phyloP scores from a whole-genome alignment of 2,329 filamentous ascomycete genomes.

The Penicillium sumatraense region DNA sequence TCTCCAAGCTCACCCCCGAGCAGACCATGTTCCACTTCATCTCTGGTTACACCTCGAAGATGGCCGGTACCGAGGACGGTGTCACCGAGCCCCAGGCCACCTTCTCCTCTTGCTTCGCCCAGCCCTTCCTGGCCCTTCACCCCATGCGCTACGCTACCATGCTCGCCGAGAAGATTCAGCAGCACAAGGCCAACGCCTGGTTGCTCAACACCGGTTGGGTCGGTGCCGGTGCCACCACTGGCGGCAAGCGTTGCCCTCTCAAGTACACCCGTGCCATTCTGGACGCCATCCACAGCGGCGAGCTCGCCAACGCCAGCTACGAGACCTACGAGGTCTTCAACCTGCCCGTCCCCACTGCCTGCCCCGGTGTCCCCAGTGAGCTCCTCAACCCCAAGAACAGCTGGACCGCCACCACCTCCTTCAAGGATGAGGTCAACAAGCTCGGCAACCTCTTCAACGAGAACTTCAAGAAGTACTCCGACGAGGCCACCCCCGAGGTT shows the following conservation, averaged over 20 bases:
- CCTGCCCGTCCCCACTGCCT: conserved; percentile 90
- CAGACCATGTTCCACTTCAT: conserved; percentile 99
- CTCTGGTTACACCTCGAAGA: conserved; percentile 99
- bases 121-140: conserved; percentile 98
- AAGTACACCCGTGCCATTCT: conserved; percentile 99
- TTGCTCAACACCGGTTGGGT: conserved; percentile 98
- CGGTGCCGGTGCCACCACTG: conserved; percentile 85
- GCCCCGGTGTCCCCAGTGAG: conserved; percentile 85
- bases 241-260: conserved; percentile 94
- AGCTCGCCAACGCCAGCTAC: conserved; percentile 90
- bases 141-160: conserved; percentile 99
- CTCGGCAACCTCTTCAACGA: conserved; percentile 87
- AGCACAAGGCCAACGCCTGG: conserved; percentile 96
- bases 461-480: conserved; percentile 96
- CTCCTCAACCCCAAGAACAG: conserved; percentile 92
- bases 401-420: conserved; percentile 84
- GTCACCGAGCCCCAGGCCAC: conserved; percentile 97
- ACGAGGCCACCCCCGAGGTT: conserved; percentile 79
- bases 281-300: conserved; percentile 95
- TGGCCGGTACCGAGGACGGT: conserved; percentile 98
- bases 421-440: conserved; percentile 87
- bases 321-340: conserved; percentile 98
- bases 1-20: conserved; percentile 91
- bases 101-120: conserved; percentile 98
- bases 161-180: conserved; percentile 96